Evolutionary conservation across 192 early-diverging fungal genomes (phyloP).

Genomic region (Cetraspora pellucida): DNA sequence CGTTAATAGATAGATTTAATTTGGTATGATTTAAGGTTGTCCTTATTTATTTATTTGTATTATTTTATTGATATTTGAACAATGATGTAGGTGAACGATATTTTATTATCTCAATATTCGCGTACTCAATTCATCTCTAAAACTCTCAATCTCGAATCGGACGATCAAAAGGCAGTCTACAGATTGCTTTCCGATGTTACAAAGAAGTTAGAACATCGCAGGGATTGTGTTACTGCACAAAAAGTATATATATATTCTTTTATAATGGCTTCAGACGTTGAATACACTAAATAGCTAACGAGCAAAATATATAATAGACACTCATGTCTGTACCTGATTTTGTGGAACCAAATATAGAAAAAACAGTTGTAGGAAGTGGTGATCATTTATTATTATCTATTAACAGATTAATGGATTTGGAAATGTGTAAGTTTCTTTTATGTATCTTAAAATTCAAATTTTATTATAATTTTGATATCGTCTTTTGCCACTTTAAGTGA

Average conservation of each 20-base stretch:
- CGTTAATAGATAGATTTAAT: background rate
- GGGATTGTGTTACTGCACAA: background rate
- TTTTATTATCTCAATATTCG: slow-evolving; percentile 13
- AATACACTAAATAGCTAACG: background rate
- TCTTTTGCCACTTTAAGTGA: background rate
- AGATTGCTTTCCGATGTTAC: background rate
- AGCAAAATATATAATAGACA: background rate
- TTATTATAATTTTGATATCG: background rate
- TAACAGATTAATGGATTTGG: slow-evolving; percentile 16
- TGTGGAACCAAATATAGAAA: background rate
- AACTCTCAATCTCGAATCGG: slow-evolving; percentile 2
- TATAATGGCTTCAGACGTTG: background rate
- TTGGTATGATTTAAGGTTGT: background rate
- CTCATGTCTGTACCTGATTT: background rate
- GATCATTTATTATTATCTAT: slow-evolving; percentile 26
- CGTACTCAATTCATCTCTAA: background rate
- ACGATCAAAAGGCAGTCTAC: slow-evolving; percentile 19
- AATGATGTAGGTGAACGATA: slow-evolving; percentile 14
- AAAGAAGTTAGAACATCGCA: slow-evolving; percentile 8
- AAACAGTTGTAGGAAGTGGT: slow-evolving; percentile 7
- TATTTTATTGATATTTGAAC: background rate
- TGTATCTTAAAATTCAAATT: background rate
- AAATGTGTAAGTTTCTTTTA: background rate
- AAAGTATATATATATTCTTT: background rate
- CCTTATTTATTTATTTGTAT: background rate